Evolutionary conservation across 108 stramenopile species (phyloP).

Genomic region (Skeletonema menzelii): DNA sequence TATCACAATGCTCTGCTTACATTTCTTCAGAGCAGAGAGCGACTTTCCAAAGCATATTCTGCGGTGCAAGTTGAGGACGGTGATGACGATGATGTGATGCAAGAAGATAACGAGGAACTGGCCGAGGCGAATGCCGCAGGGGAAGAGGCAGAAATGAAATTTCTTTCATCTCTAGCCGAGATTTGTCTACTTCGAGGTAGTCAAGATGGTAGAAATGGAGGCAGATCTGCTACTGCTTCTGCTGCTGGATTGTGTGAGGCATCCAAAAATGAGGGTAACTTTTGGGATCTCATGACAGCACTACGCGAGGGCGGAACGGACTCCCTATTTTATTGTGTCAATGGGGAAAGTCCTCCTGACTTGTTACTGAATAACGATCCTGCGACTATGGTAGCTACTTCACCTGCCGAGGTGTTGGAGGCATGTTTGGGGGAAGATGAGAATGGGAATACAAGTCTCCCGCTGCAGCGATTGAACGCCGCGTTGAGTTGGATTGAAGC

Average conservation of each 20-base stretch:
- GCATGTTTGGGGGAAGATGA: conserved; percentile 18
- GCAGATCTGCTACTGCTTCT: neutral
- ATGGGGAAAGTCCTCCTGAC: conserved; percentile 27
- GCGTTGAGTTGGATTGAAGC: conserved; percentile 64
- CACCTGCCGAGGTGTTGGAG: conserved; percentile 51
- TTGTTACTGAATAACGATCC: conserved; percentile 43
- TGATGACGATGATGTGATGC: conserved; percentile 7
- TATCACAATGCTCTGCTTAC: conserved; percentile 61
- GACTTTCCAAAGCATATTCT: conserved; percentile 25
- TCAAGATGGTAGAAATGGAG: neutral
- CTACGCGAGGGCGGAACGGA: conserved; percentile 52
- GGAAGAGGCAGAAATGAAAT: conserved; percentile 59
- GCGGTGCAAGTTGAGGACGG: conserved; percentile 13
- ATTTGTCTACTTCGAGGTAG: conserved; percentile 12
- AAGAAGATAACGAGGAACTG: neutral
- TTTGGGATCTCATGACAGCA: conserved; percentile 58
- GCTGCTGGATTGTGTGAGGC: conserved; percentile 1
- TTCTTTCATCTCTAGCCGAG: conserved; percentile 22
- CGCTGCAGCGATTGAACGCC: conserved; percentile 46
- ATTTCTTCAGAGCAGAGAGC: conserved; percentile 48
- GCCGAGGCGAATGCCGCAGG: conserved; percentile 16
- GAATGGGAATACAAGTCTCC: conserved; percentile 12
- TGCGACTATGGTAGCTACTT: conserved; percentile 26
- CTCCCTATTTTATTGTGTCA: conserved; percentile 52
- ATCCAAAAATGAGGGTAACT: conserved; percentile 56